Conservation (phyloP, 225 moss, liverwort and hornwort species). For the Neckera pumila region DNA sequence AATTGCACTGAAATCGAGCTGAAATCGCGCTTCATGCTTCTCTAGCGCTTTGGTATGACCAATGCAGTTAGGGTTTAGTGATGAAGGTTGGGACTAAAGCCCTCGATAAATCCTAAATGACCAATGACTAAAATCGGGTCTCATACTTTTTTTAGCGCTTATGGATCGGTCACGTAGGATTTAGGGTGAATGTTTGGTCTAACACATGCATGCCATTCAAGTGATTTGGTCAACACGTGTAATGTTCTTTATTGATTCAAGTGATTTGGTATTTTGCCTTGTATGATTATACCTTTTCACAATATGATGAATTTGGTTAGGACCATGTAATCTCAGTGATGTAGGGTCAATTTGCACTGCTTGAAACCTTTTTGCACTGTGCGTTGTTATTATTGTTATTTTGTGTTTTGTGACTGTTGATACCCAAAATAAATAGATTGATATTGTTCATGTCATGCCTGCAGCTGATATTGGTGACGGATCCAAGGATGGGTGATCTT, state of each 20-base stretch:
- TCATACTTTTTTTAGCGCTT: background rate
- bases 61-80: background rate
- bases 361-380: background rate
- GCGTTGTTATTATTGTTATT: background rate
- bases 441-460: constrained; percentile 5
- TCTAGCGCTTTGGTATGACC: background rate
- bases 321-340: background rate
- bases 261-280: background rate
- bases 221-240: background rate
- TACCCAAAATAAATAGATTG: background rate
- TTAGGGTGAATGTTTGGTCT: background rate
- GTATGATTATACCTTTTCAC: background rate
- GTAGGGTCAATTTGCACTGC: background rate
- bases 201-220: background rate
- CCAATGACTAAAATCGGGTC: background rate
- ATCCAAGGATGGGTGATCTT: constrained; percentile 90
- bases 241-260: background rate
- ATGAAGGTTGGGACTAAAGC: background rate
- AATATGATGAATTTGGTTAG: background rate
- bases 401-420: background rate
- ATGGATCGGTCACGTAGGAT: background rate
- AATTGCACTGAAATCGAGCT: background rate
- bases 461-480: constrained; percentile 76
- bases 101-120: background rate
- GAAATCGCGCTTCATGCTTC: background rate